Evolutionary conservation across 345 rosid species (phyloP), one percentile per base, ranked within the genome.

Genomic region (rapeseed (Brassica napus)): DNA sequence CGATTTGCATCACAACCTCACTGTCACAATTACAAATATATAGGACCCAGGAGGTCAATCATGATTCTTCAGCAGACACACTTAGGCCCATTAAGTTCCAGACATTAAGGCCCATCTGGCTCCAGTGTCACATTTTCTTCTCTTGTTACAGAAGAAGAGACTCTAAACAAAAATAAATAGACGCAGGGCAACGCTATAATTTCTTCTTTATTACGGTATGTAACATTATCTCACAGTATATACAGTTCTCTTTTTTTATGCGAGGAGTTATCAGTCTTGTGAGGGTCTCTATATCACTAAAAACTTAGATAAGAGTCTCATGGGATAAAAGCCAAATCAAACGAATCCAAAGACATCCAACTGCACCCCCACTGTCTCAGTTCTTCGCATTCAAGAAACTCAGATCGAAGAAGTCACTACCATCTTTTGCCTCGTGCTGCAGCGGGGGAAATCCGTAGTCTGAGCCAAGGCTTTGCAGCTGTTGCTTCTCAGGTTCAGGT

Each of bases 341-440:
- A 15, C 69, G 10, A 66, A 23, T 21, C 18, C 7, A 6, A 31
- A 8, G 28, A 31, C 55, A 9, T n/a, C 39, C 47, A 68, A 18
- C 10, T 21, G 4, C 18, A 18, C 18, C 14, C 42, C 26, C 60
- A 5, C 4, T 7, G 18, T 54, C 65, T 80, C 52, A 70, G 5
- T 64, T 64, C 76, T 55, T 6, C n/a, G 49, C 10, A 63, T 75
- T 81, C 59, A 65, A 28, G 30, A 74, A 76, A 21, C 71, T 65
- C 28, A 76, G 26, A 26, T 83, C 78, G 3, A 65, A 21, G 4
- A 76, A 64, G 14, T 65, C 75, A 4, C 61, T 49, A 57, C 71
- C 75, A 44, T 86, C 82, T 16, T 73, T 80, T 3, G 39, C 62
- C 55, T 77, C 71, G 6, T 68, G 58, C 58, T 82, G 79, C 64